Conservation (phyloP, 768 basidiomycete species). For the Daedalea quercina region DNA sequence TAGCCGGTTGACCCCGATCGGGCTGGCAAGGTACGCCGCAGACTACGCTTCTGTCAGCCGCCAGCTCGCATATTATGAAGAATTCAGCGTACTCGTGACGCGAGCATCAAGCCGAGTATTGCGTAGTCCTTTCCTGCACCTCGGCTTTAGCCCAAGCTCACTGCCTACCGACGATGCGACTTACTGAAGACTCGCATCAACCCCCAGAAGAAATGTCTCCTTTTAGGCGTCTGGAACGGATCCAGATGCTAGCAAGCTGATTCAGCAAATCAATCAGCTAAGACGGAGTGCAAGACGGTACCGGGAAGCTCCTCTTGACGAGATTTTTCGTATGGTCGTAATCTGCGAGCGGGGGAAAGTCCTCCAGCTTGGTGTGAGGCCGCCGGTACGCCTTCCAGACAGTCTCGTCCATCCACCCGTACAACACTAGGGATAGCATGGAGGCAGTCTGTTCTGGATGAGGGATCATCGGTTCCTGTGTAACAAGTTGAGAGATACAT, state of each 20-base stretch:
- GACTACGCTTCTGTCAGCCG: constrained; percentile 6
- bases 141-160: too few species aligned
- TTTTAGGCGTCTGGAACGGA: constrained; percentile 24
- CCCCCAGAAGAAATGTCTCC: constrained; percentile 28
- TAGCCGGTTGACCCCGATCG: neutral
- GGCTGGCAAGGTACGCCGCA: constrained; percentile 2
- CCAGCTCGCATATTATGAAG: neutral
- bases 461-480: constrained; percentile 14
- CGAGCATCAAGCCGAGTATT: constrained; percentile 1
- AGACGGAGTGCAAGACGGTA: constrained; percentile 8
- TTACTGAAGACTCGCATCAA: constrained; percentile 21
- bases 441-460: constrained; percentile 41
- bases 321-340: constrained; percentile 21
- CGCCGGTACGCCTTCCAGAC: constrained; percentile 22
- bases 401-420: constrained; percentile 31
- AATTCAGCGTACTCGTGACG: neutral
- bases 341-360: constrained; percentile 27
- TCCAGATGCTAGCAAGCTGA: constrained; percentile 25
- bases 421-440: constrained; percentile 29
- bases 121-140: constrained; percentile 3
- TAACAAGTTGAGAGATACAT: constrained; percentile 9
- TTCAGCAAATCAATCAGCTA: neutral
- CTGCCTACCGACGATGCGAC: constrained; percentile 26
- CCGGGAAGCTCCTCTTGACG: constrained; percentile 14
- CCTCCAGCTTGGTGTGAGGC: constrained; percentile 21